Percentiles rank a stretch among this genome's conserved stretches.
These are phyloP conservation scores for Yamadazyma membranifaciens DNA, from an alignment of 1,139 yeast species.

Conservation along the genomic window DNA sequence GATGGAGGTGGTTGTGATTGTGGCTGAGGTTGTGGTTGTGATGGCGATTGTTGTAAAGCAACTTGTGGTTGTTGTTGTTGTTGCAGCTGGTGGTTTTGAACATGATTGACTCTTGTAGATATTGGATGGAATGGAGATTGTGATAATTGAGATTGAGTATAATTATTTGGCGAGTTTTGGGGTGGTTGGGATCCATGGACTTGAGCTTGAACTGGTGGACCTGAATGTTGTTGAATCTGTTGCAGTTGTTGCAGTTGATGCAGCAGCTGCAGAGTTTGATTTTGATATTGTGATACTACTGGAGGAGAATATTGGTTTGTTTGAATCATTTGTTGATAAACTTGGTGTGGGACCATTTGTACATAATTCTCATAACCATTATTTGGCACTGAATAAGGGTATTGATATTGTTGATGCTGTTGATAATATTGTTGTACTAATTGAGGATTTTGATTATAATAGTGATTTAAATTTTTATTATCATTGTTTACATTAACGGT, in stretches of 20 bases:
- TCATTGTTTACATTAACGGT: too few species aligned
- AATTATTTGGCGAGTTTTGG: background rate
- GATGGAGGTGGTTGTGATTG: background rate
- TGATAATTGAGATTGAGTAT: too few species aligned
- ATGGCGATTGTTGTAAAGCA: background rate
- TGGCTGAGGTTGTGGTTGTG: background rate
- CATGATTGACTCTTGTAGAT: conserved; percentile 13
- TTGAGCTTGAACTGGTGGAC: background rate
- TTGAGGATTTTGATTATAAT: conserved; percentile 4
- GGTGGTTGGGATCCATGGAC: background rate
- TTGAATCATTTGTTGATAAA: background rate
- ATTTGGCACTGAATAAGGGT: conserved; percentile 1
- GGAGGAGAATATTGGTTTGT: background rate
- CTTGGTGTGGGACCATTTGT: conserved; percentile 1
- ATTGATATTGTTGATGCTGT: conserved; percentile 1
- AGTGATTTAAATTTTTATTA: conserved; percentile 1
- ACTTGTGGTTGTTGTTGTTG: conserved; percentile 9
- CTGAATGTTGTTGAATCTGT: background rate
- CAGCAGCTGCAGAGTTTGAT: background rate
- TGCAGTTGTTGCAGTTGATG: background rate
- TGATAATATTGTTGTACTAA: conserved; percentile 3
- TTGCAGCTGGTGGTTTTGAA: conserved; percentile 12
- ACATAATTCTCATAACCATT: background rate
- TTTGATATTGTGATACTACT: background rate
- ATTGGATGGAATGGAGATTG: background rate